Base-by-base conservation (phyloP, 352 stramenopile genomes). In the Phytophthora sp. region DNA sequence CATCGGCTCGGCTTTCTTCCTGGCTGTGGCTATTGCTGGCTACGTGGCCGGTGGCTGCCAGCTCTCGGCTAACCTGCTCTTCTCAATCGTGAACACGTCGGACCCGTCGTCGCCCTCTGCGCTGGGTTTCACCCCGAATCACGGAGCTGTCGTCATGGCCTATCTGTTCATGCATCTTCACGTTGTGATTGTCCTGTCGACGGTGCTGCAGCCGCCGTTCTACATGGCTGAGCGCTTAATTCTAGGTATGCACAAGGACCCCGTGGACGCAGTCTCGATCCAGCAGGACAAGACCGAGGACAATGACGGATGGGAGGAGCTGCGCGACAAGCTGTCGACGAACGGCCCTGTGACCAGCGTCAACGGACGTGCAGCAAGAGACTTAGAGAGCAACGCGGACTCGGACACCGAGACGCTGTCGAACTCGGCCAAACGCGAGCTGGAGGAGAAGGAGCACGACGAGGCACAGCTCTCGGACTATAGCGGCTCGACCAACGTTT, bases 171-270 rank as follows among this genome's bases (percentile, higher is more conserved):
- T 77, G 70, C 70, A 77, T 39, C 33, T 77, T 29, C 70, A 85
- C 58, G 72, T 82, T 11, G 63, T 76, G 11, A 82, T 85, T 35
- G 76, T 76, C n/a, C 70, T 82, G 31, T 72, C 76, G 4, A 76
- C 76, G 7, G 58, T 82, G 57, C 47, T 85, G n/a, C 62, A 80
- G 44, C 76, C 76, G 23, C 68, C 63, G 49, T 80, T 82, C 54
- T 79, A 81, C 55, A 77, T 82, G 51, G 54, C 72, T 4, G 74
- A 85, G 24, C 67, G 76, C n/a, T 44, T 82, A 39, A 62, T 85
- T 12, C 52, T 85, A 15, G 72, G 74, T 18, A 78, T 85, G 63
- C 76, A 85, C 54, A 64, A 67, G 46, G 49, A 58, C 29, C 26
- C 36, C 9, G 46, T 63, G 6, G 35, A 56, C 31, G 44, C 13